Percentiles rank a stretch among this genome's conserved stretches.
Evolutionary conservation across 306 rosid species (phyloP).

Genomic region (Vachellia pachyceras): DNA sequence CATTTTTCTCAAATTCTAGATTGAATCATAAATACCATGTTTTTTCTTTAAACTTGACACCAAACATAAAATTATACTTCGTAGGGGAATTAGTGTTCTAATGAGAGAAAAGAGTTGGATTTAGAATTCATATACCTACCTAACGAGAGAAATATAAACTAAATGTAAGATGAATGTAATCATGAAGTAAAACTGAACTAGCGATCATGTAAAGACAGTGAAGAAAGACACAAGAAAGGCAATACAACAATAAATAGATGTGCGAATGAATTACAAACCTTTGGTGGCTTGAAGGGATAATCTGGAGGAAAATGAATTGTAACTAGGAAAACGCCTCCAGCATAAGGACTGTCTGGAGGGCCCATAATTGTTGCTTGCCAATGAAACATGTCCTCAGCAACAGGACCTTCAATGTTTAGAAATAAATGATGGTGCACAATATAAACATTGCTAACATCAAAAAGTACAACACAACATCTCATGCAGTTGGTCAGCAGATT

Average conservation of each 20-base stretch:
- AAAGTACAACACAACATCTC: neutral
- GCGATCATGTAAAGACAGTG: neutral
- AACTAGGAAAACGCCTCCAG: conserved; percentile 93
- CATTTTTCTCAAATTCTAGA: neutral
- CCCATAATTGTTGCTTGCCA: conserved; percentile 99
- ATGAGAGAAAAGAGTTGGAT: neutral
- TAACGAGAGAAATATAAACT: conserved; percentile 3
- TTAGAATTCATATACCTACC: conserved; percentile 1
- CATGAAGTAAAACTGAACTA: neutral
- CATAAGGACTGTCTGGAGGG: conserved; percentile 95
- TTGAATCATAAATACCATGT: neutral
- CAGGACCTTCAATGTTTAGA: conserved; percentile 65
- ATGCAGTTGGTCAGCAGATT: neutral
- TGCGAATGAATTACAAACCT: conserved; percentile 55
- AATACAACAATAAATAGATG: neutral
- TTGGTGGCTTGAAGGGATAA: conserved; percentile 94
- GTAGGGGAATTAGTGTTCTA: neutral
- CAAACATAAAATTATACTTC: conserved; percentile 5
- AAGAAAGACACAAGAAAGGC: neutral
- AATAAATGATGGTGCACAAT: neutral
- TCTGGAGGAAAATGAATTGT: conserved; percentile 92
- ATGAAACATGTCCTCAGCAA: conserved; percentile 92
- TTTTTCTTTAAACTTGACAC: neutral
- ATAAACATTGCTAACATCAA: conserved; percentile 17
- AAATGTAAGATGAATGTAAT: neutral